A percentile compares a stretch with the other conserved stretches of the same genome.
Evolutionary conservation across 352 stramenopile genomes (phyloP).

Genomic region (Globisporangium carolinianum): DNA sequence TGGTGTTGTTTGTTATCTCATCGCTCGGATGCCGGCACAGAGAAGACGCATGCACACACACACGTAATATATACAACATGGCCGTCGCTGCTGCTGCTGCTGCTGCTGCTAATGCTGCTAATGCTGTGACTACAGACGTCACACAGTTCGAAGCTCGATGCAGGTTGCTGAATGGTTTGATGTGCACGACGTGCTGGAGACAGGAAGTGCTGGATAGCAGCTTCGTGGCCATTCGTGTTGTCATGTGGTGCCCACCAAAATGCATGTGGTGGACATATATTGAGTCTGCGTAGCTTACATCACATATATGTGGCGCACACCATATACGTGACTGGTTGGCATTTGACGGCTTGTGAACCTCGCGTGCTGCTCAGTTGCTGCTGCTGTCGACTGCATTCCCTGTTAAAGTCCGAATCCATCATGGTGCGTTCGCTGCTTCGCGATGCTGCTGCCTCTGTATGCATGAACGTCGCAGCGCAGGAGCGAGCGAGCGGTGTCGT

Average conservation of each 20-base stretch:
- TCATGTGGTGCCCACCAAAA: neutral
- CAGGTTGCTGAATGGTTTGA: neutral
- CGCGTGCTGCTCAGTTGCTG: neutral
- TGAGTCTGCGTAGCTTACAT: neutral
- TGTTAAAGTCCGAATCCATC: conserved; percentile 84
- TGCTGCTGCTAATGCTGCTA: no score
- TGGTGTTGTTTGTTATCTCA: conserved; percentile 30
- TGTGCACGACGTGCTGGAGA: neutral
- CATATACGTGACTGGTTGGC: no score
- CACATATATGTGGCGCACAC: neutral
- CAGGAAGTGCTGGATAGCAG: neutral
- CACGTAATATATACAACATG: neutral
- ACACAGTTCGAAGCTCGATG: no score
- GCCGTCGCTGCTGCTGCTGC: neutral
- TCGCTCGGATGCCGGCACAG: conserved; percentile 16
- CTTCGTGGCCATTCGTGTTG: neutral
- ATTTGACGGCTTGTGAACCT: neutral
- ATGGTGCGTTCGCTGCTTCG: conserved; percentile 43
- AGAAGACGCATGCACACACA: conserved; percentile 1
- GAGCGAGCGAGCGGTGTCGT: no score
- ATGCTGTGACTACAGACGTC: no score
- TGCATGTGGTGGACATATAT: neutral
- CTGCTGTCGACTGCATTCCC: conserved; percentile 35
- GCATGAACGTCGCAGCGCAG: neutral
- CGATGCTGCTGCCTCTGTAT: neutral